Conservation (phyloP, 441 rosid species). For the Adansonia grandidieri region DNA sequence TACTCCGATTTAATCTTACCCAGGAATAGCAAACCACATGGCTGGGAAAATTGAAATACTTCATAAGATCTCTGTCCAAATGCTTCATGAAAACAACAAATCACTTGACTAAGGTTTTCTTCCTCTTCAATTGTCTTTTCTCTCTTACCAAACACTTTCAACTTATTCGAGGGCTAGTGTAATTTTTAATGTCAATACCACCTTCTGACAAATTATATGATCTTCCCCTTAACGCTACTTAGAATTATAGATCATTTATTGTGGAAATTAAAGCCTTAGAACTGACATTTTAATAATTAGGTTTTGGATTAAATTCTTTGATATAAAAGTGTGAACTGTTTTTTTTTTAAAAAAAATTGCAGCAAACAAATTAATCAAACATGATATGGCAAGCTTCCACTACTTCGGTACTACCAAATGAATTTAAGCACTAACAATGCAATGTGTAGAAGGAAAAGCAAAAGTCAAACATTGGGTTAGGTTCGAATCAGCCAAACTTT, state of each 20-base stretch:
- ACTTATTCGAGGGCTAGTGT: not conserved
- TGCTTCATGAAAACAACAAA: conserved; percentile 11
- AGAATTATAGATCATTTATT: not conserved
- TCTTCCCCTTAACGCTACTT: not conserved
- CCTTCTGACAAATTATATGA: not conserved
- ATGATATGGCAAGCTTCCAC: conserved; percentile 3
- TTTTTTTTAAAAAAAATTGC: not conserved
- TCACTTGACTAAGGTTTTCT: not conserved
- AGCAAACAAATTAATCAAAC: not conserved
- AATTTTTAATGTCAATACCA: conserved; percentile 1
- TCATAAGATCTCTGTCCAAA: conserved; percentile 9
- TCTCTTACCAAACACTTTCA: conserved; percentile 2
- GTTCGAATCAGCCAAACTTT: not conserved
- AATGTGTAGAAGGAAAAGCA: not conserved
- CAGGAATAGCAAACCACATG: not conserved
- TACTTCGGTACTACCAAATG: too few species aligned
- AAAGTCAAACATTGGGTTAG: not conserved
- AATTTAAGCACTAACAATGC: not conserved
- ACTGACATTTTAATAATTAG: not conserved
- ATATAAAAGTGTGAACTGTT: conserved; percentile 1
- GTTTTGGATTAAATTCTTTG: not conserved
- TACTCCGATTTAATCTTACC: too few species aligned
- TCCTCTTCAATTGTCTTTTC: not conserved
- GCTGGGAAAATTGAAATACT: conserved; percentile 11
- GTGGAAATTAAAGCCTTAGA: not conserved